phyloP scores from a whole-genome alignment of 2,329 filamentous ascomycete genomes.

The Monosporascus sp. region DNA sequence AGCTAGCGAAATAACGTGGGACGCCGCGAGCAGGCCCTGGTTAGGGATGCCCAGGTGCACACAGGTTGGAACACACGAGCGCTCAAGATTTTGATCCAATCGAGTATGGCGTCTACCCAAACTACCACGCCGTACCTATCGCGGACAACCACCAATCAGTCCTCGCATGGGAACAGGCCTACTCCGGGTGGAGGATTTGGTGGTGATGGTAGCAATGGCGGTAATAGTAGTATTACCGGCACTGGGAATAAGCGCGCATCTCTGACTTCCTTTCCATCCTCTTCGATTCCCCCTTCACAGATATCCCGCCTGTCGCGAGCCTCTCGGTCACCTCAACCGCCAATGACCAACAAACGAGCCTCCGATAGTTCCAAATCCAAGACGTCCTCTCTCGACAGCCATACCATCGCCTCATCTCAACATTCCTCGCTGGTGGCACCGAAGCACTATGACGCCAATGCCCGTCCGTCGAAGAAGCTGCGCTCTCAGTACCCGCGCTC shows the following conservation, averaged over 20 bases:
- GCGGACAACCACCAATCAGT: conserved; percentile 33
- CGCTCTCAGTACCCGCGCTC: conserved; percentile 74
- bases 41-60: too few species aligned
- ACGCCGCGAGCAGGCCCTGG: too few species aligned
- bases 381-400: conserved; percentile 45
- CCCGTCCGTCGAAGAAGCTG: conserved; percentile 50
- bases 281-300: conserved; percentile 52
- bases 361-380: conserved; percentile 54
- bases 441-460: conserved; percentile 45
- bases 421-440: conserved; percentile 54
- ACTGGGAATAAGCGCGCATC: conserved; percentile 44
- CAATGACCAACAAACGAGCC: conserved; percentile 47
- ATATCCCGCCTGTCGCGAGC: conserved; percentile 51
- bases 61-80: too few species aligned
- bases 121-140: conserved; percentile 38
- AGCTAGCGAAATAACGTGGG: too few species aligned
- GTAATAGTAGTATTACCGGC: background rate
- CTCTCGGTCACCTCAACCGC: conserved; percentile 50
- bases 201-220: conserved; percentile 14
- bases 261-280: conserved; percentile 58
- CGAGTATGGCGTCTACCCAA: conserved; percentile 34
- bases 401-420: conserved; percentile 50
- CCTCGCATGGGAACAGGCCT: conserved; percentile 13
- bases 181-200: background rate
- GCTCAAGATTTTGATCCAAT: background rate